Percentiles rank a stretch among this genome's conserved stretches.
Conservation (phyloP, 2,329 filamentous ascomycete genomes). For the Zarea fungicola region DNA sequence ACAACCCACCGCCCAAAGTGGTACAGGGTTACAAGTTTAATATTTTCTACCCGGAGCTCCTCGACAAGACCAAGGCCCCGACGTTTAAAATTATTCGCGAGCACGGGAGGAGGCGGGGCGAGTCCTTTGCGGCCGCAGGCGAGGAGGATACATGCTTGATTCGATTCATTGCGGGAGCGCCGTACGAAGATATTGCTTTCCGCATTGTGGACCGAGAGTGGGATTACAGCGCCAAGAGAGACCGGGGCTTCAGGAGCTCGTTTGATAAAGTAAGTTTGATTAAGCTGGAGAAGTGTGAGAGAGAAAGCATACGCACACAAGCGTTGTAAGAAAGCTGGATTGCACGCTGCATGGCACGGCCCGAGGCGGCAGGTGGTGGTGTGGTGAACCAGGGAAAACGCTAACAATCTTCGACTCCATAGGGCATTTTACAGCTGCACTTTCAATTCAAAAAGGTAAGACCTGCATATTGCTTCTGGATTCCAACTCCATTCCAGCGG, state of each 20-base stretch:
- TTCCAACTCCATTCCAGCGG: background rate
- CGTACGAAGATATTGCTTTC: conserved; percentile 96
- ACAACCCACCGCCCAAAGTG: conserved; percentile 95
- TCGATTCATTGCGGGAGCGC: conserved; percentile 88
- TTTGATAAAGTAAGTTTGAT: conserved; percentile 80
- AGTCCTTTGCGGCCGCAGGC: conserved; percentile 88
- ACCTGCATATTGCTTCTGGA: conserved; percentile 8
- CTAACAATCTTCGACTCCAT: conserved; percentile 16
- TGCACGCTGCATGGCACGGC: background rate
- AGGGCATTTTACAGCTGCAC: conserved; percentile 93
- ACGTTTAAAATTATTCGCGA: conserved; percentile 96
- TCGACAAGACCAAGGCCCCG: conserved; percentile 89
- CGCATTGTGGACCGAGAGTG: conserved; percentile 97
- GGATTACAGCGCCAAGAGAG: conserved; percentile 95
- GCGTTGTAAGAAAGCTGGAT: no score
- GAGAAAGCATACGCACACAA: no score
- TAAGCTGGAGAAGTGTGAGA: no score
- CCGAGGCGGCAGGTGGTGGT: background rate
- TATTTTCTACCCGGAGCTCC: conserved; percentile 96
- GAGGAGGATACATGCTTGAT: conserved; percentile 97
- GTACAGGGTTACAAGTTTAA: conserved; percentile 99
- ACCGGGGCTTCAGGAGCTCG: conserved; percentile 90
- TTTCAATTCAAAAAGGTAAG: conserved; percentile 97
- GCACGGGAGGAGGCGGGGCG: conserved; percentile 79
- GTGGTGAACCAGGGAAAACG: background rate